Evolutionary conservation across 192 early-diverging fungal species (phyloP).

Genomic region (Kappamyces sp.): DNA sequence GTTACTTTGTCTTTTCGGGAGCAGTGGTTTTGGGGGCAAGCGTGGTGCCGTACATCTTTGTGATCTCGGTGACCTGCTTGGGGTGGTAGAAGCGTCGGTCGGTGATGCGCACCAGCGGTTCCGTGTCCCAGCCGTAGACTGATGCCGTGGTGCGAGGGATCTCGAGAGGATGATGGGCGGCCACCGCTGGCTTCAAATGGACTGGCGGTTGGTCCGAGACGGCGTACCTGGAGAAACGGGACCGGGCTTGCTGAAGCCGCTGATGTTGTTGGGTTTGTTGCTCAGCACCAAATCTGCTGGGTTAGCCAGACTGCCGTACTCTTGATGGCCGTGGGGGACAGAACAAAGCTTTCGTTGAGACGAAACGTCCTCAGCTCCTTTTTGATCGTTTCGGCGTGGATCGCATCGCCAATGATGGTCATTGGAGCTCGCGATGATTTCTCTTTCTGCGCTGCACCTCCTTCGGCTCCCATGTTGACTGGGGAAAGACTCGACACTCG

Average conservation of each 20-base stretch:
- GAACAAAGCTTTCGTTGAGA: conserved; percentile 29
- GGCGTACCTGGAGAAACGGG: no score
- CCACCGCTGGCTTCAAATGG: not conserved
- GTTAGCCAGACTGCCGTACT: conserved; percentile 12
- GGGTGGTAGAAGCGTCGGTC: conserved; percentile 34
- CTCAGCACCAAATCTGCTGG: conserved; percentile 25
- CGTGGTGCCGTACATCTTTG: conserved; percentile 31
- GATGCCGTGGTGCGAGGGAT: conserved; percentile 21
- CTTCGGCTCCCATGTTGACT: no score
- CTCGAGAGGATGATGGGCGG: not conserved
- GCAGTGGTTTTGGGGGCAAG: conserved; percentile 11
- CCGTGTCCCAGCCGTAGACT: conserved; percentile 36
- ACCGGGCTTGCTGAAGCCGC: no score
- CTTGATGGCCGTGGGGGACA: conserved; percentile 29
- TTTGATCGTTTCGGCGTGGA: conserved; percentile 32
- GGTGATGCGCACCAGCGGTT: conserved; percentile 20
- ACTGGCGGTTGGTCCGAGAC: not conserved
- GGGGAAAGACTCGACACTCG: no score
- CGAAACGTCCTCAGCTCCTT: conserved; percentile 27
- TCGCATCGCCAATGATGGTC: conserved; percentile 27
- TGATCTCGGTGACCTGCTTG: conserved; percentile 33
- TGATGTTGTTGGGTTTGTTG: conserved; percentile 25
- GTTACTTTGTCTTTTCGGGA: conserved; percentile 7
- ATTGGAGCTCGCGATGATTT: not conserved
- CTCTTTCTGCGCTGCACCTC: conserved; percentile 2